phyloP scores from a whole-genome alignment of 495 filamentous ascomycete species.

The Pyrenula massariospora region DNA sequence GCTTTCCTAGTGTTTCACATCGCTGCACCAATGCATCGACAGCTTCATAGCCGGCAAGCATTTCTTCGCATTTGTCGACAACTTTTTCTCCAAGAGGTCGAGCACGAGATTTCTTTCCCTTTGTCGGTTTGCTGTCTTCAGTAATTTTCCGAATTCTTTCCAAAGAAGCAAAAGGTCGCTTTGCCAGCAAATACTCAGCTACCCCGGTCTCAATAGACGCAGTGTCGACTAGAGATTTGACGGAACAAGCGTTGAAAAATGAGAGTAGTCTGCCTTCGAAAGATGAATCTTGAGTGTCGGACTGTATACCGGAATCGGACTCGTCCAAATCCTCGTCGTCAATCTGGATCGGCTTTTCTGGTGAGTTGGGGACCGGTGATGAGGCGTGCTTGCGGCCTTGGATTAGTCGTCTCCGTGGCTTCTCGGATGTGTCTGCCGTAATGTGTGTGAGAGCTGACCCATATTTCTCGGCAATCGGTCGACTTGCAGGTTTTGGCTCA shows the following conservation, averaged over 20 bases:
- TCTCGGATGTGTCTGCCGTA: not conserved
- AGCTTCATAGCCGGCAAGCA: constrained; percentile 63
- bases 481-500: not conserved
- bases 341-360: constrained; percentile 24
- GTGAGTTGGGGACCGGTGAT: constrained; percentile 28
- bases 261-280: constrained; percentile 52
- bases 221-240: constrained; percentile 64
- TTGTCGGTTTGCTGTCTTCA: constrained; percentile 29
- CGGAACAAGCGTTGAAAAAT: constrained; percentile 72
- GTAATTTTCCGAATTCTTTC: constrained; percentile 51
- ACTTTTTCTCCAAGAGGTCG: constrained; percentile 58
- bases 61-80: constrained; percentile 58
- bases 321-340: constrained; percentile 29
- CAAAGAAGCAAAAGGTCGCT: constrained; percentile 57
- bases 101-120: constrained; percentile 30
- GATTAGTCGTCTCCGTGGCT: constrained; percentile 10
- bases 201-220: constrained; percentile 55
- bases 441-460: not conserved
- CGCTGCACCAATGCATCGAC: constrained; percentile 65
- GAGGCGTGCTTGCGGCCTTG: constrained; percentile 42
- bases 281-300: constrained; percentile 26
- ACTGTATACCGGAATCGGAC: constrained; percentile 37
- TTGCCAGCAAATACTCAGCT: constrained; percentile 50
- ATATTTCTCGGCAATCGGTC: not conserved
- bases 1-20: constrained; percentile 60